phyloP scores from a whole-genome alignment of 2,329 filamentous ascomycete genomes.

The Colletotrichum tropicicola region DNA sequence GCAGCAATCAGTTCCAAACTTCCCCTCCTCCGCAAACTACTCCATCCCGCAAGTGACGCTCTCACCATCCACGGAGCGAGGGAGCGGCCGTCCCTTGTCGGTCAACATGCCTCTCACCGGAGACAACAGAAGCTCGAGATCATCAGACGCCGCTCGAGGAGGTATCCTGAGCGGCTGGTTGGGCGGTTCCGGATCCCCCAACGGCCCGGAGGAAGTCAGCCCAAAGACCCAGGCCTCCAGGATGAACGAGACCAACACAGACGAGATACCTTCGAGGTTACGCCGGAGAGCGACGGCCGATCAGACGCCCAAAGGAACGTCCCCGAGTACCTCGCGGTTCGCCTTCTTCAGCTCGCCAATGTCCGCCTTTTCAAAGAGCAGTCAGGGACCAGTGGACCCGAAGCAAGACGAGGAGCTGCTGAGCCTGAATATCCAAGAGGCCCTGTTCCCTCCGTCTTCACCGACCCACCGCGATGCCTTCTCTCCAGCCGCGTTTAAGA shows the following conservation, averaged over 20 bases:
- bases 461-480: slow-evolving; percentile 58
- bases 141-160: slow-evolving; percentile 37
- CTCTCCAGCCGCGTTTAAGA: slow-evolving; percentile 68
- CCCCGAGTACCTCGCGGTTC: slow-evolving; percentile 49
- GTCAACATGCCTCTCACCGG: slow-evolving; percentile 53
- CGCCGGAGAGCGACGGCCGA: slow-evolving; percentile 31
- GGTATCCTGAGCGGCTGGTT: slow-evolving; percentile 43
- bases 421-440: slow-evolving; percentile 62
- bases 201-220: slow-evolving; percentile 32
- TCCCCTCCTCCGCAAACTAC: slow-evolving; percentile 35
- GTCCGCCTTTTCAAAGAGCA: slow-evolving; percentile 50
- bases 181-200: slow-evolving; percentile 38
- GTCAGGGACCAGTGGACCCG: slow-evolving; percentile 34
- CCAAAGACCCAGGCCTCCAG: slow-evolving; percentile 23
- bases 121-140: slow-evolving; percentile 43
- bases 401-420: slow-evolving; percentile 61
- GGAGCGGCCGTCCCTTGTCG: slow-evolving; percentile 32
- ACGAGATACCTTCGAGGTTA: slow-evolving; percentile 41
- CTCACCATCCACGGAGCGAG: slow-evolving; percentile 37
- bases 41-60: slow-evolving; percentile 14
- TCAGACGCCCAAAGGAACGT: slow-evolving; percentile 44
- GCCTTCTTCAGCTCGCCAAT: slow-evolving; percentile 53
- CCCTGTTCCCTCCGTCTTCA: slow-evolving; percentile 58
- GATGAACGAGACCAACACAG: slow-evolving; percentile 32
- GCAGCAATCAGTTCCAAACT: slow-evolving; percentile 47